These are phyloP conservation scores for Irpex rosettiformis DNA, from an alignment of 1,284 basidiomycete species.

Conservation along the genomic window DNA sequence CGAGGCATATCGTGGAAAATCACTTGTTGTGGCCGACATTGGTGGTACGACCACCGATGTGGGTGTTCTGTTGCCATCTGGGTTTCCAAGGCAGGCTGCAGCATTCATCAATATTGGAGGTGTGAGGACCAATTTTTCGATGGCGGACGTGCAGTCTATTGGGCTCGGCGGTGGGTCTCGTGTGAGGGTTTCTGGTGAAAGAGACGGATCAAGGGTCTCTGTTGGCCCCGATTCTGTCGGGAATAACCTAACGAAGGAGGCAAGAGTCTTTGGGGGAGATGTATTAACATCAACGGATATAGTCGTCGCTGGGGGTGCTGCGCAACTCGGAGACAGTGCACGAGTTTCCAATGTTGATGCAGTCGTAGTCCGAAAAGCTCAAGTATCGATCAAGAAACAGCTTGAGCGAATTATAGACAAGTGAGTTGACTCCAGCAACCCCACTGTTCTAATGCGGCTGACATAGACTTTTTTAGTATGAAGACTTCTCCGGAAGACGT, in stretches of 20 bases:
- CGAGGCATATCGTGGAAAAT: slow-evolving; percentile 29
- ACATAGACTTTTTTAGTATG: too few relatives aligned
- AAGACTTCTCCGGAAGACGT: slow-evolving; percentile 52
- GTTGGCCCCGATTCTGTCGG: slow-evolving; percentile 60
- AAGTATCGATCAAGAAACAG: slow-evolving; percentile 42
- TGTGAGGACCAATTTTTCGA: slow-evolving; percentile 42
- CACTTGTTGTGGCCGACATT: slow-evolving; percentile 53
- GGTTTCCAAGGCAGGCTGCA: slow-evolving; percentile 49
- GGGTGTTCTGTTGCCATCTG: slow-evolving; percentile 46
- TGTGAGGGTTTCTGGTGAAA: slow-evolving; percentile 30
- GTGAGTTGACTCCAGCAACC: slow-evolving; percentile 12
- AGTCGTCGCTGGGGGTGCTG: slow-evolving; percentile 35
- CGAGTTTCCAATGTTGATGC: slow-evolving; percentile 30
- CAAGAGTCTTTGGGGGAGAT: slow-evolving; percentile 46
- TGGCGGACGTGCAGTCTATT: slow-evolving; percentile 49
- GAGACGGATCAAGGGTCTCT: slow-evolving; percentile 29
- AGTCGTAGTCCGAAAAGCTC: slow-evolving; percentile 29
- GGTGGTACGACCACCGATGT: slow-evolving; percentile 57
- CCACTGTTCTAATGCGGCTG: not conserved
- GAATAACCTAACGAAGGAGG: slow-evolving; percentile 43
- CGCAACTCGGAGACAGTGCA: slow-evolving; percentile 35
- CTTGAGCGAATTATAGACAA: slow-evolving; percentile 41
- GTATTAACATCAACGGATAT: slow-evolving; percentile 53
- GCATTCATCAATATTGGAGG: slow-evolving; percentile 43
- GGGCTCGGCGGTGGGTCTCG: slow-evolving; percentile 56